These are phyloP conservation scores for Vigna mungo DNA, from an alignment of 306 rosid species.

Conservation along the genomic window DNA sequence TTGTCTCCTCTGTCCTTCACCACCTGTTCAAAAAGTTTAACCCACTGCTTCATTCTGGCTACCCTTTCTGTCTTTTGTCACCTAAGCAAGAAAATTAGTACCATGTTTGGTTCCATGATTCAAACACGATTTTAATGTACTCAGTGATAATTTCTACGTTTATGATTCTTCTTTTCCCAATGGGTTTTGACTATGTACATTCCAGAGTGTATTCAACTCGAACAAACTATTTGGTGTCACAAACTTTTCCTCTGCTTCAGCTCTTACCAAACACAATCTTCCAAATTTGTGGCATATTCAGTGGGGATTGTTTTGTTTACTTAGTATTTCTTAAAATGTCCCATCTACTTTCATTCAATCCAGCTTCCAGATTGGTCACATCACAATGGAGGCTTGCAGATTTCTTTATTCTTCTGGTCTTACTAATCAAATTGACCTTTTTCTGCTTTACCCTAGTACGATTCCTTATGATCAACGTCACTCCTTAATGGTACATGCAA, in stretches of 20 bases:
- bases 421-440: conserved; percentile 27
- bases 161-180: neutral
- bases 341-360: neutral
- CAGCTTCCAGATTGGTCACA: conserved; percentile 3
- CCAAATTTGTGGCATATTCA: neutral
- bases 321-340: neutral
- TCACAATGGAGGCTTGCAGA: neutral
- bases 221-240: neutral
- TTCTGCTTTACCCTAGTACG: conserved; percentile 12
- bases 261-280: conserved; percentile 8
- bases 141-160: neutral
- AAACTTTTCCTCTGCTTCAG: neutral
- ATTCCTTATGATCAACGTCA: conserved; percentile 30
- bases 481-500: conserved; percentile 13
- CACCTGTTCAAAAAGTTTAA: neutral
- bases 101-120: neutral
- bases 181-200: neutral
- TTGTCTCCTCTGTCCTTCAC: neutral
- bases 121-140: neutral
- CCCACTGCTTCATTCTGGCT: conserved; percentile 2
- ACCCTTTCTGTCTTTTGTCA: conserved; percentile 15
- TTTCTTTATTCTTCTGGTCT: conserved; percentile 34
- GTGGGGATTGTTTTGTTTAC: conserved; percentile 14
- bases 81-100: neutral
- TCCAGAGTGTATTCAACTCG: neutral